Base-by-base conservation (phyloP, 495 filamentous ascomycete genomes). In the Extremus antarcticus region DNA sequence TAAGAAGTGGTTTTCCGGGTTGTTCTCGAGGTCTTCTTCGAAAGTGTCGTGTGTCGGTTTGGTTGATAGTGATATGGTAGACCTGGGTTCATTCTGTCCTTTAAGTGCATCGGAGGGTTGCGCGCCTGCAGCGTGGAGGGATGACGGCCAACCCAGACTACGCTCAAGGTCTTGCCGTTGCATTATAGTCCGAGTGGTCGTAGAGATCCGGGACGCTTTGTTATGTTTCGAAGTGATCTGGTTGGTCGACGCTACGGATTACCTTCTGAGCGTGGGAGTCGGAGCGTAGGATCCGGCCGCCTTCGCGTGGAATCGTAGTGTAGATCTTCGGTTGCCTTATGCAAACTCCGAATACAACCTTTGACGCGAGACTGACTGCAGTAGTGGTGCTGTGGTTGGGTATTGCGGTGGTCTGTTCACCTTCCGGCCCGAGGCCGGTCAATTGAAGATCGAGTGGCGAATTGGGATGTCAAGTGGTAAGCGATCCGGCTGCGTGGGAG, bases 1-100 rank as follows among this genome's bases (percentile, higher is more conserved):
- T 3, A 62, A 39, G 55, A 62, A 62, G 55, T 62, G 55, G 32
- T 58, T 23, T n/a, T 55, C 50, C 9, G 59, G 59, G 48, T 61
- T 50, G 35, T 57, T 45, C 17, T 62, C 59, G 17, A 58, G 24
- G 25, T 62, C 51, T 17, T 54, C 59, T n/a, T 55, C 50, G 45
- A 45, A 56, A 13, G 16, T 50, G 23, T 40, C 32, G 46, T 43
- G 32, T 45, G 17, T n/a, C n/a, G 24, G 24, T 21, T 41, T 39
- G 22, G 41, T 32, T 11, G 53, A 8, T 10, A 2, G 25, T 17
- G 22, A 13, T 8, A 9, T 17, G 10, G 24, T 2, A 23, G 46
- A 25, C 22, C 52, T 35, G 16, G 55, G 21, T 21, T 15, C 40
- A 16, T 1, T 11, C 1, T 17, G 23, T 15, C 21, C 11, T 43